These are phyloP conservation scores for Aureobasidium lini DNA, from an alignment of 2,329 filamentous ascomycete species.

Conservation along the genomic window DNA sequence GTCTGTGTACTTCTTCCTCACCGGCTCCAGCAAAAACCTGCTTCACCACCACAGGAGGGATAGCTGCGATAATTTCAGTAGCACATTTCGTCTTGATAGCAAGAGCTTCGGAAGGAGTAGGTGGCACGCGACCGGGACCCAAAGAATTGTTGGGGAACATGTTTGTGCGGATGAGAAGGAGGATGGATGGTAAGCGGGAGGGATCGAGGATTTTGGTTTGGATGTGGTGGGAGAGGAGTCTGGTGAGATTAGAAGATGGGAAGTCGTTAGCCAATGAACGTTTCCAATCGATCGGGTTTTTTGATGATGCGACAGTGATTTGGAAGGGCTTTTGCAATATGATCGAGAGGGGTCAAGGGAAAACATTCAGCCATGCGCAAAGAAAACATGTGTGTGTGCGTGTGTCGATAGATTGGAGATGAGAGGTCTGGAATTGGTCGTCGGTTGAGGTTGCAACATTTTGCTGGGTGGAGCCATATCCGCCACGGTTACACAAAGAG, in stretches of 20 bases:
- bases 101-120: constrained; percentile 52
- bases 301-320: neutral
- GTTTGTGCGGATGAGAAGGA: constrained; percentile 64
- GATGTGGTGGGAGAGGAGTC: constrained; percentile 40
- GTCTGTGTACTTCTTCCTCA: constrained; percentile 24
- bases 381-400: neutral
- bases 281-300: constrained; percentile 6
- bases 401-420: neutral
- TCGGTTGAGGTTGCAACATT: neutral
- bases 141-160: constrained; percentile 82
- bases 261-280: neutral
- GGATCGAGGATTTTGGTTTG: constrained; percentile 36
- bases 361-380: neutral
- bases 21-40: constrained; percentile 35
- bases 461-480: neutral
- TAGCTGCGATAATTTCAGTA: constrained; percentile 43
- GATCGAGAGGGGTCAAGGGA: neutral
- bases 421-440: neutral
- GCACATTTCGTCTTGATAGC: constrained; percentile 61
- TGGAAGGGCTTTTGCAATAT: neutral
- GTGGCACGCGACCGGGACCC: constrained; percentile 53
- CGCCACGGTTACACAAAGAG: neutral
- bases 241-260: constrained; percentile 20
- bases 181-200: constrained; percentile 38
- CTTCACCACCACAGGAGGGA: constrained; percentile 40